Evolutionary conservation across 192 early-diverging fungal genomes (phyloP), one percentile per base, ranked within the genome.

Genomic region (Dissophora ornata): DNA sequence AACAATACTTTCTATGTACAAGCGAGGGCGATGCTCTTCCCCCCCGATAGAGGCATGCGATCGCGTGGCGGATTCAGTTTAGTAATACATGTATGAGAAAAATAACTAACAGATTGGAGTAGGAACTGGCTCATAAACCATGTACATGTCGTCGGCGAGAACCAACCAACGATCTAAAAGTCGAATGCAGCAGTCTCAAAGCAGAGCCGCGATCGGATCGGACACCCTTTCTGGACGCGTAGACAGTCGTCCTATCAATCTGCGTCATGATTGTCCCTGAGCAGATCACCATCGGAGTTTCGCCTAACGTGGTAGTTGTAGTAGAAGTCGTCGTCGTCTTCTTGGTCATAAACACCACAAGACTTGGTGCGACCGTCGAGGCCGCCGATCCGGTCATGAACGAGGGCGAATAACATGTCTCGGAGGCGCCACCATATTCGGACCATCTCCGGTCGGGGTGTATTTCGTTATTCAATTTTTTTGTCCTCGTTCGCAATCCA

Each of bases 171-270:
- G 21, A 11, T 3, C 45, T 24, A 34, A 68, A 21, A 44, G 45
- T 40, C 26, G 52, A 29, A 12, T 53, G 62, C 7, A 75, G 46
- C 19, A 67, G 45, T 30, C 57, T 48, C 19, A 33, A 30, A 4
- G 71, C 71, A 16, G 62, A 50, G 19, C 63, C 71, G 11, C 63
- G 57, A 9, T 67, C 63, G 40, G 63, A 49, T 16, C 71, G 56
- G 44, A 49, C 24, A 3, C 71, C 63, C 21, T 56, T 60, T 47
- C 57, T 48, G 29, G 62, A 55, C 15, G 71, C 71, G 50, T 67
- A 30, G n/a, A 75, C 57, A 18, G 29, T 30, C 5, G 55, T 59
- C 19, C 33, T 60, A n/a, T 67, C 57, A 13, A 65, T 53, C 24
- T 61, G 50, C 3, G 71, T 61, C 36, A 73, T n/a, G 0, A n/a